Evolutionary conservation across 257 asterid genomes (phyloP).

Genomic region (Anisodus acutangulus): DNA sequence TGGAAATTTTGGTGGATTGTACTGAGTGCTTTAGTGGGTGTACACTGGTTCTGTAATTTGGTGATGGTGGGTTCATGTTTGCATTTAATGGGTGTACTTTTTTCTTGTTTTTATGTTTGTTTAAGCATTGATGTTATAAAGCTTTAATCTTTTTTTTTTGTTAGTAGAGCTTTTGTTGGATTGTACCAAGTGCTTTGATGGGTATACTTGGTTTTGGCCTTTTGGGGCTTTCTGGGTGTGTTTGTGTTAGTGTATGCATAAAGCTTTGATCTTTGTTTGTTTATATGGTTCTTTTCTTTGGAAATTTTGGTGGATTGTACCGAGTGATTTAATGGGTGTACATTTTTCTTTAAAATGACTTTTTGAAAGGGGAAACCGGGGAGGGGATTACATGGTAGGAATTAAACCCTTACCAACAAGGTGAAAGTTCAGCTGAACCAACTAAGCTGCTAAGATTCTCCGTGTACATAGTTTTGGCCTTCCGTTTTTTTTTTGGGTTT

Average conservation of each 20-base stretch:
- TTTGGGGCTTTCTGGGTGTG: neutral
- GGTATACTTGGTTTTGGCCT: neutral
- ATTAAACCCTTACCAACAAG: no score
- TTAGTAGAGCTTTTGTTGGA: neutral
- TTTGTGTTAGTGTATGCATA: neutral
- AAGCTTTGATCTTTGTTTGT: conserved; percentile 12
- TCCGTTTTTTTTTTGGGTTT: neutral
- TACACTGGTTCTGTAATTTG: conserved; percentile 3
- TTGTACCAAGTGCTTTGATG: neutral
- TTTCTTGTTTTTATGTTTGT: no score
- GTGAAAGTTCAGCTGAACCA: no score
- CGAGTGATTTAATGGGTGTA: neutral
- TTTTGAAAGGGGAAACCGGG: no score
- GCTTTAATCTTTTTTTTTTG: neutral
- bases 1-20: conserved; percentile 11
- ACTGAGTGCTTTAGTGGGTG: neutral
- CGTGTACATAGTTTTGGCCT: no score
- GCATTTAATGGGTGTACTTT: conserved; percentile 17
- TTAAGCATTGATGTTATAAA: neutral
- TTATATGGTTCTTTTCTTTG: neutral
- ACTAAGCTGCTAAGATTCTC: no score
- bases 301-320: conserved; percentile 13
- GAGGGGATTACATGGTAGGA: no score
- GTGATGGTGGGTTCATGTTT: neutral
- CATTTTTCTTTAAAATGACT: no score